Conservation (phyloP, 768 basidiomycete species). For the Paxillus involutus region DNA sequence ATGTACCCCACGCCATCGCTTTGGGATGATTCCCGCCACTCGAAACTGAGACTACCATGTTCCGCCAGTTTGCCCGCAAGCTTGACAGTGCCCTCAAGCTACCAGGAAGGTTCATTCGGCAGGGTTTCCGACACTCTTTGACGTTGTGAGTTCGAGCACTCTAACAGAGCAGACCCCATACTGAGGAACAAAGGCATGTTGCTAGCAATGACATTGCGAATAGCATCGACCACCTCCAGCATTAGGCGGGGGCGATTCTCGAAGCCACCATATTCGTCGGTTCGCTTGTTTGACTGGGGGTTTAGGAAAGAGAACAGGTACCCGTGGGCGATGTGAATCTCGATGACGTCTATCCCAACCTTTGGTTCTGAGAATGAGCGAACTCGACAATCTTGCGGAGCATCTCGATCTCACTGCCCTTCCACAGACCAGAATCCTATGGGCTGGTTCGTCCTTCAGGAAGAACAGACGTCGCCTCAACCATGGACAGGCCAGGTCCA, state of each 20-base stretch:
- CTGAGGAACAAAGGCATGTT: slow-evolving; percentile 71
- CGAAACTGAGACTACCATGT: slow-evolving; percentile 70
- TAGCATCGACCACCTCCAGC: slow-evolving; percentile 61
- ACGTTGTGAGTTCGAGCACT: not conserved
- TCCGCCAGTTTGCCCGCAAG: slow-evolving; percentile 58
- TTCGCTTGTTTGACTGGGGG: slow-evolving; percentile 60
- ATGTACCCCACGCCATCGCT: no score
- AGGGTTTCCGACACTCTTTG: slow-evolving; percentile 53
- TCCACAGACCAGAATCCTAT: slow-evolving; percentile 64
- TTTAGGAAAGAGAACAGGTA: slow-evolving; percentile 60
- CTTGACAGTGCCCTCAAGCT: slow-evolving; percentile 62
- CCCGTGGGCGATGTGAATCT: slow-evolving; percentile 67
- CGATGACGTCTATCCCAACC: slow-evolving; percentile 59
- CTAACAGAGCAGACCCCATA: slow-evolving; percentile 20
- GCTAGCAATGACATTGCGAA: slow-evolving; percentile 58
- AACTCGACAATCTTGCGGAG: slow-evolving; percentile 73
- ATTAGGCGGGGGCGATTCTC: no score
- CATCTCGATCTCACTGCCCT: slow-evolving; percentile 53
- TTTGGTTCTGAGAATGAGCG: slow-evolving; percentile 67
- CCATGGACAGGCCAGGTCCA: slow-evolving; percentile 54
- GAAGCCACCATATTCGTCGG: slow-evolving; percentile 71
- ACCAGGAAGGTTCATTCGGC: slow-evolving; percentile 66
- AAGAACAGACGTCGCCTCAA: slow-evolving; percentile 68
- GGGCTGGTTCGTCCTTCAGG: slow-evolving; percentile 67
- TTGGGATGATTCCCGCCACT: slow-evolving; percentile 55